These are phyloP conservation scores for Macrolepiota albuminosa DNA, from an alignment of 768 basidiomycete species.

Conservation along the genomic window DNA sequence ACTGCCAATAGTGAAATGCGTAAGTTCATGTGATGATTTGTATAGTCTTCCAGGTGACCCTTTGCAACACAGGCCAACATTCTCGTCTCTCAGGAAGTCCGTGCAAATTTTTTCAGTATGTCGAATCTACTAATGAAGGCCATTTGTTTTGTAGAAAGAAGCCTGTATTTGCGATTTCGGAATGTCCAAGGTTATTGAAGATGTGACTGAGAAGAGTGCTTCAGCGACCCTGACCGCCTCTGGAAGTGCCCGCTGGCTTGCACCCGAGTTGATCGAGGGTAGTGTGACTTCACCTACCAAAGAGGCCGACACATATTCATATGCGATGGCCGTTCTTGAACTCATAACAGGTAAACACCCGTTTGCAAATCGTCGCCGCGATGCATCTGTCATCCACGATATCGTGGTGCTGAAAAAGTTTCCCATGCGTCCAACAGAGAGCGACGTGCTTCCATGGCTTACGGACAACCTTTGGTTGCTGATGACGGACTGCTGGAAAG, in stretches of 20 bases:
- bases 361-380: conserved; percentile 44
- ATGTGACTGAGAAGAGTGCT: conserved; percentile 45
- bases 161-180: conserved; percentile 62
- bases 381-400: conserved; percentile 45
- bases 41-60: neutral
- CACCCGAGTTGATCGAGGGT: conserved; percentile 54
- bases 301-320: conserved; percentile 52
- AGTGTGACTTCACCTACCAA: conserved; percentile 36
- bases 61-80: conserved; percentile 35
- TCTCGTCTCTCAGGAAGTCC: conserved; percentile 46
- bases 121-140: neutral
- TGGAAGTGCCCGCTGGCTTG: conserved; percentile 53
- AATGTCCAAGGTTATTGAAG: conserved; percentile 56
- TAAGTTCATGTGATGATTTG: conserved; percentile 24
- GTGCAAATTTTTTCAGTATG: conserved; percentile 2
- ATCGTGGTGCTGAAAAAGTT: conserved; percentile 31
- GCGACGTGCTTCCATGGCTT: conserved; percentile 30
- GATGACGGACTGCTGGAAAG: conserved; percentile 44
- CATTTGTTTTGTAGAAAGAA: conserved; percentile 31
- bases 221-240: conserved; percentile 44
- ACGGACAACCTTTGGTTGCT: conserved; percentile 44
- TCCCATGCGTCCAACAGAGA: conserved; percentile 39
- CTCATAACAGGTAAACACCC: conserved; percentile 50
- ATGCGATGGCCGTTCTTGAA: conserved; percentile 57
- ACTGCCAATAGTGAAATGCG: conserved; percentile 51